These are phyloP conservation scores for Austroboletus eburneus DNA, from an alignment of 768 basidiomycete species.

Conservation along the genomic window DNA sequence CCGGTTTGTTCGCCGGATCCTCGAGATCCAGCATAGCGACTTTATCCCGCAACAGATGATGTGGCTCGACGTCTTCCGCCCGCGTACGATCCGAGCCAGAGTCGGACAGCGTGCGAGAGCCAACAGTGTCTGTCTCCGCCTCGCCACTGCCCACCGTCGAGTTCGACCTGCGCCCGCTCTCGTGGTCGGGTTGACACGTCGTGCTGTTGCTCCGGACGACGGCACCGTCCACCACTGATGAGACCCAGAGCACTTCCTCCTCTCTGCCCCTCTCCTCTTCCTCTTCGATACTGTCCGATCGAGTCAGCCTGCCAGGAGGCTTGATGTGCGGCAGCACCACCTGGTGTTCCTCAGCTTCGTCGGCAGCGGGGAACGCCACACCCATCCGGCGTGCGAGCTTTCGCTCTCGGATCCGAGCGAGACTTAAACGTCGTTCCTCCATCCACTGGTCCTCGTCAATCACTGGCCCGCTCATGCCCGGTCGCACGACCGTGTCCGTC, in stretches of 20 bases:
- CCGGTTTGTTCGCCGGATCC: slow-evolving; percentile 14
- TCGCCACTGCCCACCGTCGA: slow-evolving; percentile 16
- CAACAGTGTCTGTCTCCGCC: slow-evolving; percentile 18
- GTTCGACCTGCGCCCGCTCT: slow-evolving; percentile 1
- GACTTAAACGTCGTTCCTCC: slow-evolving; percentile 32
- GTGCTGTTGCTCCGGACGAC: slow-evolving; percentile 1
- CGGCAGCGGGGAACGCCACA: slow-evolving; percentile 15
- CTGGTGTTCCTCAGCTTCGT: slow-evolving; percentile 12
- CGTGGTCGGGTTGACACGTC: slow-evolving; percentile 3
- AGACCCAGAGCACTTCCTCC: slow-evolving; percentile 3
- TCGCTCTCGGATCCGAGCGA: slow-evolving; percentile 29
- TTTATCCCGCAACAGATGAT: slow-evolving; percentile 26
- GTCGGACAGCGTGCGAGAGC: slow-evolving; percentile 26
- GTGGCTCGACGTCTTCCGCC: slow-evolving; percentile 23
- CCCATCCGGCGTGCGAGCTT: slow-evolving; percentile 32
- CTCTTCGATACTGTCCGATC: slow-evolving; percentile 33
- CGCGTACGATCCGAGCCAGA: slow-evolving; percentile 27
- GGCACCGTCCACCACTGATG: neutral
- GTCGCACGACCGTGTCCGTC: slow-evolving; percentile 3
- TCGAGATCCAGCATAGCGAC: slow-evolving; percentile 24
- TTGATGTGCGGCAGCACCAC: slow-evolving; percentile 19
- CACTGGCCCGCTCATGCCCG: slow-evolving; percentile 1
- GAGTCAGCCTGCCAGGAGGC: slow-evolving; percentile 20
- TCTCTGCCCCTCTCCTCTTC: slow-evolving; percentile 24
- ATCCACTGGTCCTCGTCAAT: slow-evolving; percentile 33